A percentile compares a stretch with the other conserved stretches of the same genome.
phyloP scores from a whole-genome alignment of 2,329 filamentous ascomycete species.

The Venturia effusa region DNA sequence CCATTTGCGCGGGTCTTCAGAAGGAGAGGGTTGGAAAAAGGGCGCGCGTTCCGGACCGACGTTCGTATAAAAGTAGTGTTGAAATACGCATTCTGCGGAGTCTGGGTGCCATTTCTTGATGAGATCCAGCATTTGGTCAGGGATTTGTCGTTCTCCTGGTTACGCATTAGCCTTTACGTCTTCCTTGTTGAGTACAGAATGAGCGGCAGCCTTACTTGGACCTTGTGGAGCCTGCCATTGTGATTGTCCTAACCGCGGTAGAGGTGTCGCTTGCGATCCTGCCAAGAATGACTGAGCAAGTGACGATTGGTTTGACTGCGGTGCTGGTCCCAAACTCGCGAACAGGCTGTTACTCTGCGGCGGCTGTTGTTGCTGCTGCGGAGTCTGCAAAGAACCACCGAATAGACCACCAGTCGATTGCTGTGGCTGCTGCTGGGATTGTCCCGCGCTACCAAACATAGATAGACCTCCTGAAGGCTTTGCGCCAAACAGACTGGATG shows the following conservation, averaged over 20 bases:
- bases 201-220: conserved; percentile 3
- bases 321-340: conserved; percentile 24
- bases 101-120: conserved; percentile 64
- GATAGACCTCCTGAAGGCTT: conserved; percentile 7
- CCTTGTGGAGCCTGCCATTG: conserved; percentile 4
- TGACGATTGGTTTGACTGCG: background rate
- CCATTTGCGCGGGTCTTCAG: conserved; percentile 70
- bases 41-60: conserved; percentile 65
- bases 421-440: conserved; percentile 31
- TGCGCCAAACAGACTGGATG: conserved; percentile 14
- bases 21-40: conserved; percentile 59
- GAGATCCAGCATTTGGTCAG: conserved; percentile 62
- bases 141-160: conserved; percentile 53
- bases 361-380: conserved; percentile 17
- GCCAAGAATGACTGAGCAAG: background rate
- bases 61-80: conserved; percentile 80
- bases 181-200: conserved; percentile 20
- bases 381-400: conserved; percentile 15
- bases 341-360: conserved; percentile 17
- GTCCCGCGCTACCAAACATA: conserved; percentile 17
- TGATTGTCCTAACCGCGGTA: conserved; percentile 4
- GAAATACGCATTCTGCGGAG: conserved; percentile 60
- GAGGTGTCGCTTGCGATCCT: background rate
- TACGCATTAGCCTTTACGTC: conserved; percentile 19
- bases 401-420: conserved; percentile 23